phyloP scores from a whole-genome alignment of 2,329 filamentous ascomycete species.

The Didymella arachidicola region DNA sequence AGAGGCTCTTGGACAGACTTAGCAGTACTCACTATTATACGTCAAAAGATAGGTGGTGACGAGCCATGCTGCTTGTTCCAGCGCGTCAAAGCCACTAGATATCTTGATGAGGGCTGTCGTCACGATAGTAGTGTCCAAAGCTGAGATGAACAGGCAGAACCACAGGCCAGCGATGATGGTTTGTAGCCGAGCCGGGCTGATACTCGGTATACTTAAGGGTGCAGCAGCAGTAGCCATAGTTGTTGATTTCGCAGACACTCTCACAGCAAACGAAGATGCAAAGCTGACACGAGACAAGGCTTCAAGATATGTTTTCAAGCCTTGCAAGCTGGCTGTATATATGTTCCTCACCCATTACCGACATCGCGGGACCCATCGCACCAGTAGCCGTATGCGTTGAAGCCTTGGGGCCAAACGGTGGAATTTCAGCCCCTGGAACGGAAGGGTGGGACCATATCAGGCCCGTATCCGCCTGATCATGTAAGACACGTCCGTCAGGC shows the following conservation, averaged over 20 bases:
- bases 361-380: constrained; percentile 5
- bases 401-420: constrained; percentile 3
- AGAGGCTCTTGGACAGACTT: not conserved
- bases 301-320: not conserved
- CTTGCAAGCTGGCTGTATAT: not conserved
- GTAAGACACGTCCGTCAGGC: constrained; percentile 10
- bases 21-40: constrained; percentile 34
- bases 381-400: not conserved
- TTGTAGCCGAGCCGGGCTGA: constrained; percentile 36
- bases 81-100: constrained; percentile 37
- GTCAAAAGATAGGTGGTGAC: constrained; percentile 45
- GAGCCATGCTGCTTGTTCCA: constrained; percentile 44
- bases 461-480: constrained; percentile 8
- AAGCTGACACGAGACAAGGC: not conserved
- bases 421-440: constrained; percentile 1
- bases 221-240: constrained; percentile 3
- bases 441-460: constrained; percentile 7
- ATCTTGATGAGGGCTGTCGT: constrained; percentile 45
- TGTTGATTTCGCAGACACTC: not conserved
- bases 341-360: not conserved
- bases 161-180: constrained; percentile 43
- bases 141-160: constrained; percentile 46
- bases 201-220: constrained; percentile 26
- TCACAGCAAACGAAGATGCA: not conserved
- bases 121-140: constrained; percentile 45